Percentiles rank a stretch among this genome's conserved stretches.
Evolutionary conservation across 2,329 filamentous ascomycete species (phyloP).

Genomic region (Pseudogymnoascus sp.): DNA sequence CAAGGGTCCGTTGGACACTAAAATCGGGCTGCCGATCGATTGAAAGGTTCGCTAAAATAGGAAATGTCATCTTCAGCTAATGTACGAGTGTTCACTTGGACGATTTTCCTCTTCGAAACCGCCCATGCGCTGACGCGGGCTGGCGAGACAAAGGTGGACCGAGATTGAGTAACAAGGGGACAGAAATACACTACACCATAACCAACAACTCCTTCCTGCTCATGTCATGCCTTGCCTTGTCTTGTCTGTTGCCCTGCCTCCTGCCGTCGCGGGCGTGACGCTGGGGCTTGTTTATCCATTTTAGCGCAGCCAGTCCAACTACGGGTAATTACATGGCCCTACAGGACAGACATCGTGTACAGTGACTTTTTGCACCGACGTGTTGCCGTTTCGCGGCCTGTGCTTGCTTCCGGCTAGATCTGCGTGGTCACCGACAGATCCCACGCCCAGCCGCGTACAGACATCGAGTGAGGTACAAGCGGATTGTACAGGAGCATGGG

Average conservation of each 20-base stretch:
- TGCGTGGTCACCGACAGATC: constrained; percentile 2
- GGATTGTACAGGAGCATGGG: background rate
- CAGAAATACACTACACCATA: background rate
- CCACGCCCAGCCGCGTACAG: background rate
- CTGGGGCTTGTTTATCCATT: background rate
- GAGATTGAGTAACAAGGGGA: background rate
- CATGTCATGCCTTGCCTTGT: background rate
- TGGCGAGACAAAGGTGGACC: background rate
- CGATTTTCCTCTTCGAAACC: background rate
- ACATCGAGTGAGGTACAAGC: background rate
- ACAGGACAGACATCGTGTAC: background rate
- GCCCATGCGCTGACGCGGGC: background rate
- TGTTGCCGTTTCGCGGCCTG: constrained; percentile 1
- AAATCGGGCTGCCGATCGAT: background rate
- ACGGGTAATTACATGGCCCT: background rate
- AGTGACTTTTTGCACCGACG: background rate
- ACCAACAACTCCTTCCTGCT: background rate
- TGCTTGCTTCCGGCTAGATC: background rate
- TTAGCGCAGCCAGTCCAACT: background rate
- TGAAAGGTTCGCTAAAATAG: background rate
- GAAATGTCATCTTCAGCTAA: background rate
- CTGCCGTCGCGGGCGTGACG: background rate
- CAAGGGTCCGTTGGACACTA: background rate
- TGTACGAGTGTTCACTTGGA: background rate
- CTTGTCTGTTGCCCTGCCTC: background rate